phyloP scores from a whole-genome alignment of 73 alveolate genomes.

The Durusdinium trenchii region DNA sequence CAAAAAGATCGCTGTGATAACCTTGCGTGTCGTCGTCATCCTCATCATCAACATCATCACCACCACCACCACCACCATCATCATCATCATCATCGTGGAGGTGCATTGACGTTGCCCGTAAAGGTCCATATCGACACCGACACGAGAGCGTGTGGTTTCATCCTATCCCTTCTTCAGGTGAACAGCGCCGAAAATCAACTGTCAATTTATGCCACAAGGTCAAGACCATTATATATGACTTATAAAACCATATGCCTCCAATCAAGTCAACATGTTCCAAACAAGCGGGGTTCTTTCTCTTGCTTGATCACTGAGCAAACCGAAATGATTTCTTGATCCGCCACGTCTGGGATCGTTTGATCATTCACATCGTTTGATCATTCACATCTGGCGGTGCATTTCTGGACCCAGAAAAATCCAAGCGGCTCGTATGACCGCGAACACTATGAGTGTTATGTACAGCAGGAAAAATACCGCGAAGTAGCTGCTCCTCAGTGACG shows the following conservation, averaged over 20 bases:
- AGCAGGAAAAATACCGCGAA: slow-evolving; percentile 60
- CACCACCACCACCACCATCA: neutral
- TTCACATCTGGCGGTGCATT: no score
- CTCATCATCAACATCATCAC: neutral
- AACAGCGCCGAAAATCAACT: neutral
- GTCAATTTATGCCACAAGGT: neutral
- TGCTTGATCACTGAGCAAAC: no score
- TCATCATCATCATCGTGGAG: neutral
- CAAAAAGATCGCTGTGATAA: neutral
- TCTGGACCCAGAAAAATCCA: no score
- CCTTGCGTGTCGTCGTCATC: neutral
- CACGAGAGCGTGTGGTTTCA: no score
- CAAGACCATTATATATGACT: neutral
- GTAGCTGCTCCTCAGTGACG: slow-evolving; percentile 49
- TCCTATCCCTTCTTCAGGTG: neutral
- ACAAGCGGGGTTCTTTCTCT: no score
- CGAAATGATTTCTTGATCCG: neutral
- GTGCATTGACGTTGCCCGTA: no score
- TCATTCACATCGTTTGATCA: neutral
- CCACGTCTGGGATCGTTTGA: neutral
- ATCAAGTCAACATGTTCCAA: no score
- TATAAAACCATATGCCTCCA: no score
- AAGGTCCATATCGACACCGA: no score
- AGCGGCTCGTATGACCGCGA: slow-evolving; percentile 64
- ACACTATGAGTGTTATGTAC: slow-evolving; percentile 68